Evolutionary conservation across 768 basidiomycete species (phyloP).

Genomic region (Termitomyces sp.): DNA sequence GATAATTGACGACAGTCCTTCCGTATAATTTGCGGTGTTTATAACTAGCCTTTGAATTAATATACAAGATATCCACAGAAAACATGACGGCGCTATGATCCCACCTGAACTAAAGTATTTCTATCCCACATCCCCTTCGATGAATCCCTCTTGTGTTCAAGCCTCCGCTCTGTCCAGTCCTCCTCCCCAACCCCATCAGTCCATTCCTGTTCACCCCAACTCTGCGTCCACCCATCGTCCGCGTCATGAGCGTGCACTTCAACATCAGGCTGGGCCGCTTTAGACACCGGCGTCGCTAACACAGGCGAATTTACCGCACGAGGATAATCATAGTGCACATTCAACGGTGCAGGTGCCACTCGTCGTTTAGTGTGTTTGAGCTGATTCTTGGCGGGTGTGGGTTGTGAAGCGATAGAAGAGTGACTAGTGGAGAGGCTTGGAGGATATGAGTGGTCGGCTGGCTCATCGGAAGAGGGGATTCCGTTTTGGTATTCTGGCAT

Average conservation of each 20-base stretch:
- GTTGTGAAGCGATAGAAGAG: constrained; percentile 29
- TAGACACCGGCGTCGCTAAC: constrained; percentile 7
- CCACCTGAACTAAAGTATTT: background rate
- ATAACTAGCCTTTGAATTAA: background rate
- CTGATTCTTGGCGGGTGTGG: constrained; percentile 27
- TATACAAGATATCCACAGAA: background rate
- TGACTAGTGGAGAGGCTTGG: constrained; percentile 46
- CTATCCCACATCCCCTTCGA: constrained; percentile 15
- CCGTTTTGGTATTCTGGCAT: constrained; percentile 34
- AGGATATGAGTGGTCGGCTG: constrained; percentile 55
- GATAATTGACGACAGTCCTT: background rate
- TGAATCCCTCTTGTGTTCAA: constrained; percentile 7
- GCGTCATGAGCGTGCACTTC: constrained; percentile 5
- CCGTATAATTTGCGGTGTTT: background rate
- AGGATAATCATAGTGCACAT: constrained; percentile 23
- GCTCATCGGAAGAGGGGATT: constrained; percentile 27
- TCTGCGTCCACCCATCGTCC: constrained; percentile 40
- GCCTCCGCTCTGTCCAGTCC: constrained; percentile 29
- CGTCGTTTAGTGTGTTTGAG: constrained; percentile 36
- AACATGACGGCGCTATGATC: background rate
- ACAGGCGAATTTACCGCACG: constrained; percentile 31
- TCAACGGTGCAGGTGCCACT: constrained; percentile 36
- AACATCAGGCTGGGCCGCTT: constrained; percentile 10
- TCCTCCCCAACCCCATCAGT: constrained; percentile 17
- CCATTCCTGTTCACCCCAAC: constrained; percentile 45